These are phyloP conservation scores for Cryptococcus hybrid DNA, from an alignment of 1,284 basidiomycete genomes.

Conservation along the genomic window DNA sequence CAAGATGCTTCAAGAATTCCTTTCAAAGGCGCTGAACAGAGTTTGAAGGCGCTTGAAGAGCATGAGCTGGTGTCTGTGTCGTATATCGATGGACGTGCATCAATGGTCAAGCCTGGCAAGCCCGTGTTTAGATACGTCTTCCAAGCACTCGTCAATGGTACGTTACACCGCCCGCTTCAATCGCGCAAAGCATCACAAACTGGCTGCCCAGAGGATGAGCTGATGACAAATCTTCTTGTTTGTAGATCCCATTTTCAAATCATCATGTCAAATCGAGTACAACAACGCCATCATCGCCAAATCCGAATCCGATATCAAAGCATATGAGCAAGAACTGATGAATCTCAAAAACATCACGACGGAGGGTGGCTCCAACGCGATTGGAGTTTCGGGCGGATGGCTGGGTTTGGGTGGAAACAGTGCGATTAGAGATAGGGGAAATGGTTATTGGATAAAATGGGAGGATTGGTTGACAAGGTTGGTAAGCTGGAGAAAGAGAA, in stretches of 20 bases:
- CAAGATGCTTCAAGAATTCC: constrained; percentile 74
- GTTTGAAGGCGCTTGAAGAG: constrained; percentile 82
- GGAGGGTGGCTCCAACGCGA: constrained; percentile 40
- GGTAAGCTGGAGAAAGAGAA: constrained; percentile 68
- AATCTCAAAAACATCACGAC: constrained; percentile 61
- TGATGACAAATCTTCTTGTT: background rate
- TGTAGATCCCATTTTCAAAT: constrained; percentile 73
- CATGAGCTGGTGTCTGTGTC: constrained; percentile 81
- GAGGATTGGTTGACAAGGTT: constrained; percentile 63
- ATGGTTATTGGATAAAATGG: constrained; percentile 74
- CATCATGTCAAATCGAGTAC: constrained; percentile 75
- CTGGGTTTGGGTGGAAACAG: constrained; percentile 52
- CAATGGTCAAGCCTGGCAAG: constrained; percentile 80
- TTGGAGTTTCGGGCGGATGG: constrained; percentile 26
- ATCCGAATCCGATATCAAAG: constrained; percentile 64
- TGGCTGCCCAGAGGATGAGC: background rate
- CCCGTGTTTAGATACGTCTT: constrained; percentile 88
- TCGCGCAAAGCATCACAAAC: background rate
- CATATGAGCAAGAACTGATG: constrained; percentile 73
- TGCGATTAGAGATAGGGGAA: constrained; percentile 62
- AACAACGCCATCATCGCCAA: constrained; percentile 70
- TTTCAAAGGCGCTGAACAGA: constrained; percentile 85
- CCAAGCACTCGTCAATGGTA: constrained; percentile 71
- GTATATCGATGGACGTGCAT: constrained; percentile 77
- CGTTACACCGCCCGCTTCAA: constrained; percentile 15